A percentile compares a stretch with the other conserved stretches of the same genome.
These are phyloP conservation scores for Buddleja alternifolia DNA, from an alignment of 257 asterid genomes.

Conservation along the genomic window DNA sequence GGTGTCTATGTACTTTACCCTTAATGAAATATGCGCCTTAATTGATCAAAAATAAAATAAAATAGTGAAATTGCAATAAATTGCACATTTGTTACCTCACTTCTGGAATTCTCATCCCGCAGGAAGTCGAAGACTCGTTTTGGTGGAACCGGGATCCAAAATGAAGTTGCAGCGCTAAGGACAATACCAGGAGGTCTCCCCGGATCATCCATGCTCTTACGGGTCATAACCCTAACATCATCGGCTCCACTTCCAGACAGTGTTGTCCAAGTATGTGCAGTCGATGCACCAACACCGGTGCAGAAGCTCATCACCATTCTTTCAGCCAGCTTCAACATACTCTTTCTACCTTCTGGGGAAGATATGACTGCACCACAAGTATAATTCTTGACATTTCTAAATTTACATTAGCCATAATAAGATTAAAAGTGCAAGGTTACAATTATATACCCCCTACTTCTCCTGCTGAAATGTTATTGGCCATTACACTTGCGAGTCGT, in stretches of 20 bases:
- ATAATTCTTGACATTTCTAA: background rate
- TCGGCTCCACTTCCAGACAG: slow-evolving; percentile 56
- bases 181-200: slow-evolving; percentile 68
- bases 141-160: slow-evolving; percentile 59
- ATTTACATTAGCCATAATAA: background rate
- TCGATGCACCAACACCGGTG: slow-evolving; percentile 62
- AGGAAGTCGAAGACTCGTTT: slow-evolving; percentile 57
- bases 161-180: slow-evolving; percentile 65
- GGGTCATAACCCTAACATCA: slow-evolving; percentile 61
- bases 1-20: no score
- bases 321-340: slow-evolving; percentile 57
- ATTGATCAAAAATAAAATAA: no score
- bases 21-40: no score
- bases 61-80: no score
- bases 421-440: background rate
- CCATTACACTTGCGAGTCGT: slow-evolving; percentile 53
- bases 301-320: slow-evolving; percentile 67
- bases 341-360: slow-evolving; percentile 51
- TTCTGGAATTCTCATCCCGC: slow-evolving; percentile 56
- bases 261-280: slow-evolving; percentile 62
- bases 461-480: slow-evolving; percentile 50
- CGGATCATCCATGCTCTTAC: slow-evolving; percentile 61
- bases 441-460: slow-evolving; percentile 42
- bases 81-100: slow-evolving; percentile 39
- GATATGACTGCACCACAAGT: slow-evolving; percentile 42